Evolutionary conservation across 148 eudicot genomes (phyloP).

Genomic region (Fagopyrum esculentum): DNA sequence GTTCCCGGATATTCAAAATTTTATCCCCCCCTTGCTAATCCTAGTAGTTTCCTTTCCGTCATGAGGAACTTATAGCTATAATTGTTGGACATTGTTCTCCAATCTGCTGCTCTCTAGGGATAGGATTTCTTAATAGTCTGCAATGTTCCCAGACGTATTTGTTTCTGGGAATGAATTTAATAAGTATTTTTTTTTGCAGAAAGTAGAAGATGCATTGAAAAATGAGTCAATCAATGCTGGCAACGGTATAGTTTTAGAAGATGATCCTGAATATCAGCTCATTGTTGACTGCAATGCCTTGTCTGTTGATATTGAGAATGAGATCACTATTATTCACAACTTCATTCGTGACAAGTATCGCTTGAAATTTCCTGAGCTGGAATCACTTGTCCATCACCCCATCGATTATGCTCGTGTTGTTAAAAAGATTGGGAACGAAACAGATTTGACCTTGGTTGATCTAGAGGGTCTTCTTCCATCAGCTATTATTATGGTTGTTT

Average conservation of each 20-base stretch:
- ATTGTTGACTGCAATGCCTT: conserved; percentile 83
- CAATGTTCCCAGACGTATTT: neutral
- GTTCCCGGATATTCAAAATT: too few relatives aligned
- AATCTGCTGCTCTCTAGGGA: neutral
- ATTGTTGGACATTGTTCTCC: neutral
- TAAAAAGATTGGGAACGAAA: too few relatives aligned
- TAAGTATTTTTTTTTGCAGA: conserved; percentile 3
- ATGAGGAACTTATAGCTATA: neutral
- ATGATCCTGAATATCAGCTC: conserved; percentile 21
- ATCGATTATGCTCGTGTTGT: too few relatives aligned
- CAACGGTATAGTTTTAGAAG: conserved; percentile 11
- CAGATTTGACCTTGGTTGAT: conserved; percentile 93
- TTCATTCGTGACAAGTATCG: conserved; percentile 91
- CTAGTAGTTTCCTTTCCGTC: neutral
- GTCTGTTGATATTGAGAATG: conserved; percentile 90
- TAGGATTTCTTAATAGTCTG: neutral
- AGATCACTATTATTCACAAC: conserved; percentile 70
- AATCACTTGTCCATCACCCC: conserved; percentile 49
- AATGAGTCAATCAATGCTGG: neutral
- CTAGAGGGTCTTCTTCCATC: conserved; percentile 87
- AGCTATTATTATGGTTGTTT: conserved; percentile 90
- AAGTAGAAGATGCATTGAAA: conserved; percentile 14
- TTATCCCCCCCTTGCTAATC: neutral
- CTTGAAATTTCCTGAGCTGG: conserved; percentile 87
- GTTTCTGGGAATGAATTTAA: neutral